Base-by-base conservation (phyloP, 2,329 filamentous ascomycete species). In the Escovopsis weberi region DNA sequence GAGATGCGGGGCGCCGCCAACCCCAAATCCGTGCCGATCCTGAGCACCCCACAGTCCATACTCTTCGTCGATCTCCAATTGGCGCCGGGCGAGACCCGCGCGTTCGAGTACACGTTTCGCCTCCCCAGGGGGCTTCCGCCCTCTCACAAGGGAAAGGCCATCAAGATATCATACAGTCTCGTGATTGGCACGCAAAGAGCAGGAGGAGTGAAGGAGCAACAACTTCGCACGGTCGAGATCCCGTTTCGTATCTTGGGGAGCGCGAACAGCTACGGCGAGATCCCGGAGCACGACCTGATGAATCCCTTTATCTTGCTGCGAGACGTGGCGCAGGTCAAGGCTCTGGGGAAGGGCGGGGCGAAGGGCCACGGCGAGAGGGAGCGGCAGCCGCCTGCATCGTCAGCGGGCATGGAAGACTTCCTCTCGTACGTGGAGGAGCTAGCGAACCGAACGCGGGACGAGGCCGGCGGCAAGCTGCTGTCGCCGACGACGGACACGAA, bases 21-120 rank as follows among this genome's bases (percentile, higher is more conserved):
- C 58, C 83, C 86, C 30, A 88, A 86, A 57, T 82, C 85, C 3
- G 81, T 98, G 37, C 91, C 91, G 0, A 67, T 98, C 38, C 70
- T 98, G n/a, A 91, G 85, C 12, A 96, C 89, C 5, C 88, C 89
- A 1, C 91, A 96, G 62, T 94, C 87, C 2, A 85, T 98, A 47
- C 66, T 98, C 11, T 98, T 98, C 59, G 91, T 98, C 42, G 88
- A 98, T 59, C 67, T 98, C 43, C 79, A 82, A 52, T 72, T 98
- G 19, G 80, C 75, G 6, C 88, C 91, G 0, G 91, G 89, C 1
- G 87, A 98, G 62, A 93, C 86, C 59, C 81, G 77, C 52, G 82
- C 80, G 39, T 98, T 83, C 55, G 85, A 83, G 40, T 98, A 95
- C 59, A 75, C 78, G 1, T 95, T 95, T 59, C 81, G 75, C 37